Conservation (phyloP, 2,329 filamentous ascomycete species). For the Colletotrichum plurivorum region DNA sequence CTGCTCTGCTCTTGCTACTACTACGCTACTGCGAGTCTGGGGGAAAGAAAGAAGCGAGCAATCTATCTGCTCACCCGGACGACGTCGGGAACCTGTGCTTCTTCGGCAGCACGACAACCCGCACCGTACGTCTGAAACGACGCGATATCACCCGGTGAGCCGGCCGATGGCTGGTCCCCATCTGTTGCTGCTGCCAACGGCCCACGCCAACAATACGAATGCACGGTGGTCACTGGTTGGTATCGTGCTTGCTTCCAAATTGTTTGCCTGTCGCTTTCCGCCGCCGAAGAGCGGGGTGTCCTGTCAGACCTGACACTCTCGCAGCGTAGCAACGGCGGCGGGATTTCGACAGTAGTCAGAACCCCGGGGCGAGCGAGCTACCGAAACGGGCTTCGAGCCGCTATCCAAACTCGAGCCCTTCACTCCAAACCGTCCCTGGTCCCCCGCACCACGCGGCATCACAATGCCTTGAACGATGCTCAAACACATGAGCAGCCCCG, state of each 20-base stretch:
- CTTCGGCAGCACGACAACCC: slow-evolving; percentile 13
- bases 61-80: no score
- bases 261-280: slow-evolving; percentile 15
- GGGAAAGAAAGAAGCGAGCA: no score
- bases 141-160: slow-evolving; percentile 39
- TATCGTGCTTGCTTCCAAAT: slow-evolving; percentile 10
- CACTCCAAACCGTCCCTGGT: background rate
- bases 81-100: slow-evolving; percentile 1
- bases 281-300: background rate
- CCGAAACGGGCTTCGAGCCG: background rate
- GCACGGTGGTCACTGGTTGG: no score
- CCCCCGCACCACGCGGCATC: background rate
- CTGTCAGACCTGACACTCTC: slow-evolving; percentile 13
- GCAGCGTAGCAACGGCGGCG: background rate
- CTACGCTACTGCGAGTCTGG: no score
- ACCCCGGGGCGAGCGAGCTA: slow-evolving; percentile 1
- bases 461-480: background rate
- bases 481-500: no score
- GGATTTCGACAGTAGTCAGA: slow-evolving; percentile 4
- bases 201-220: background rate
- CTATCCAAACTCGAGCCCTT: no score
- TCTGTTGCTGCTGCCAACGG: slow-evolving; percentile 4
- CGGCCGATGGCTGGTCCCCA: background rate
- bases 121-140: slow-evolving; percentile 36
- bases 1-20: no score